Evolutionary conservation across 1,284 basidiomycete species (phyloP).

Genomic region (Thelephora terrestris): DNA sequence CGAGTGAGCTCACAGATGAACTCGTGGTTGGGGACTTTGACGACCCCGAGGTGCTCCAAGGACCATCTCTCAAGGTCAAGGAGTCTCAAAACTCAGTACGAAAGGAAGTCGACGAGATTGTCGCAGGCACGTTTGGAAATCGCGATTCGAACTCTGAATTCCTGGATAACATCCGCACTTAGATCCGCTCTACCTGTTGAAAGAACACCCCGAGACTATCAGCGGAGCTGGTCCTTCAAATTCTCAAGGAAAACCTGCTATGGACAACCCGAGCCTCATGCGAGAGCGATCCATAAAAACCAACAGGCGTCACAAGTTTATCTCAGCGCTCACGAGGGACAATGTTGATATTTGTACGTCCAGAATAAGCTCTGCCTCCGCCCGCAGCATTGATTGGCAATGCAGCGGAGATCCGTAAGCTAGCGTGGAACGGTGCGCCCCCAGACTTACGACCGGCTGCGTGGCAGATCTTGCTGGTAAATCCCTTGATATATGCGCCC

Average conservation of each 20-base stretch:
- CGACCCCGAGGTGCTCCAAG: constrained; percentile 36
- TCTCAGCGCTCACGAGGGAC: constrained; percentile 57
- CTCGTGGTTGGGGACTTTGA: constrained; percentile 69
- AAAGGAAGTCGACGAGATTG: constrained; percentile 60
- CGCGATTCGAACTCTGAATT: constrained; percentile 11
- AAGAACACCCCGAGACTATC: constrained; percentile 24
- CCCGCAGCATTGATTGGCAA: constrained; percentile 1
- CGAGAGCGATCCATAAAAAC: constrained; percentile 68
- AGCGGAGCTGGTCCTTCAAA: constrained; percentile 17
- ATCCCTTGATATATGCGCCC: constrained; percentile 9
- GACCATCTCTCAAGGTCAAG: constrained; percentile 28
- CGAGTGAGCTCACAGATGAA: constrained; percentile 50
- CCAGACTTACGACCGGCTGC: constrained; percentile 80
- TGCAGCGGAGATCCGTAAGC: constrained; percentile 71
- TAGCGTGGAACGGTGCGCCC: constrained; percentile 96
- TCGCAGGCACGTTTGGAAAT: constrained; percentile 43
- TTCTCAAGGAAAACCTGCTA: constrained; percentile 18
- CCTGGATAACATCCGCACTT: constrained; percentile 36
- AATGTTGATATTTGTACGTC: constrained; percentile 69
- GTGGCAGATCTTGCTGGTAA: constrained; percentile 92
- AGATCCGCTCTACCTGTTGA: constrained; percentile 39
- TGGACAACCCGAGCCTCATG: constrained; percentile 48
- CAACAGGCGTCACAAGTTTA: constrained; percentile 63
- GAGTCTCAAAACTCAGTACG: constrained; percentile 42
- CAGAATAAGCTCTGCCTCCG: constrained; percentile 2